Conservation (phyloP, 2,329 filamentous ascomycete genomes). For the Claviceps arundinis region DNA sequence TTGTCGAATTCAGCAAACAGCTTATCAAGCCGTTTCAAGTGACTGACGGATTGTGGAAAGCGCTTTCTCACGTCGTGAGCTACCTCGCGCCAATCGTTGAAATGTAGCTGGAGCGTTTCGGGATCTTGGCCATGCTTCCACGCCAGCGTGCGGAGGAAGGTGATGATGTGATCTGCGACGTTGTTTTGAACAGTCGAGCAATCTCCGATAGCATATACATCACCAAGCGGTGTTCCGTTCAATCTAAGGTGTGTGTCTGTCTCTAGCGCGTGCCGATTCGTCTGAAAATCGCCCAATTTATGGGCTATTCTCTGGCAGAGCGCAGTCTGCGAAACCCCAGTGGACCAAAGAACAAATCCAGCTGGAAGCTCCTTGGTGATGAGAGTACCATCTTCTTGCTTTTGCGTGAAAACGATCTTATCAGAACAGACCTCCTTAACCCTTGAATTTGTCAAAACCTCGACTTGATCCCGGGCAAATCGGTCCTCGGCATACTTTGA, state of each 20-base stretch:
- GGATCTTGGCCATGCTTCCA: slow-evolving; percentile 89
- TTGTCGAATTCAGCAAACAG: slow-evolving; percentile 88
- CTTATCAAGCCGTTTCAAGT: slow-evolving; percentile 78
- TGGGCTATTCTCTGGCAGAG: slow-evolving; percentile 64
- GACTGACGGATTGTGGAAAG: slow-evolving; percentile 80
- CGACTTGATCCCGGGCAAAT: slow-evolving; percentile 81
- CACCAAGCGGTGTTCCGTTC: slow-evolving; percentile 76
- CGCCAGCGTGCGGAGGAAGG: slow-evolving; percentile 76
- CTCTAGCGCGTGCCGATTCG: slow-evolving; percentile 82
- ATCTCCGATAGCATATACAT: slow-evolving; percentile 94
- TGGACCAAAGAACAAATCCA: slow-evolving; percentile 97
- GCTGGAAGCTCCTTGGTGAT: slow-evolving; percentile 89
- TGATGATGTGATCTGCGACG: slow-evolving; percentile 77
- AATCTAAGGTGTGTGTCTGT: slow-evolving; percentile 88
- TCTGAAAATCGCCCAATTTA: slow-evolving; percentile 66
- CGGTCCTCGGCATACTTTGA: slow-evolving; percentile 85
- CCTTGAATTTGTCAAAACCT: slow-evolving; percentile 82
- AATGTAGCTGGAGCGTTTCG: slow-evolving; percentile 73
- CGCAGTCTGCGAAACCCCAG: slow-evolving; percentile 76
- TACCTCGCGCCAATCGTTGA: slow-evolving; percentile 76
- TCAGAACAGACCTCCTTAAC: slow-evolving; percentile 80
- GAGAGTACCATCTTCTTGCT: slow-evolving; percentile 55
- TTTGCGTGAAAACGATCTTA: slow-evolving; percentile 80
- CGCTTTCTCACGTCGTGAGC: slow-evolving; percentile 72
- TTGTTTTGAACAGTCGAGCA: slow-evolving; percentile 98